These are phyloP conservation scores for Penicillium steckii DNA, from an alignment of 495 filamentous ascomycete species.

Conservation along the genomic window DNA sequence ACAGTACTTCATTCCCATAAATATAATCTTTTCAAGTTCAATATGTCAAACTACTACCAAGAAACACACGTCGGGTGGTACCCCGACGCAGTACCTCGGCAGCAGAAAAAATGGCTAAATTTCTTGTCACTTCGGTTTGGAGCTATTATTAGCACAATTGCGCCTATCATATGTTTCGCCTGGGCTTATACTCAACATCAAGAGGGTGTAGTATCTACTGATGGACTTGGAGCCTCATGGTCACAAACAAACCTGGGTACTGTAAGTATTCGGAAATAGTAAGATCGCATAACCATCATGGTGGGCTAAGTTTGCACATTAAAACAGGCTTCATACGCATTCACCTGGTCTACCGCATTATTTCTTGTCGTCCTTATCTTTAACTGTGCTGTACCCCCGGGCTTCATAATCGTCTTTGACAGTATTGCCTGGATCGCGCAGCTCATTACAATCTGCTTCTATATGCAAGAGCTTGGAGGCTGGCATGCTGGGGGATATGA, in stretches of 20 bases:
- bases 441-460: slow-evolving; percentile 8
- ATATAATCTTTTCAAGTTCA: no score
- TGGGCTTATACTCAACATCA: slow-evolving; percentile 14
- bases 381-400: slow-evolving; percentile 13
- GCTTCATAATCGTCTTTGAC: slow-evolving; percentile 12
- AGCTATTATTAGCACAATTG: slow-evolving; percentile 6
- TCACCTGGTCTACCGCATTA: slow-evolving; percentile 10
- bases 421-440: slow-evolving; percentile 12
- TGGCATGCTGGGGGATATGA: slow-evolving; percentile 13
- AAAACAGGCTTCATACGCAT: slow-evolving; percentile 12
- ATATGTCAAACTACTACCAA: not conserved
- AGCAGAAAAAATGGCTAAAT: slow-evolving; percentile 17
- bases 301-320: not conserved
- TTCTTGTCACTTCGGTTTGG: slow-evolving; percentile 16
- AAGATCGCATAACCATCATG: not conserved
- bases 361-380: slow-evolving; percentile 15
- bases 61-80: slow-evolving; percentile 3
- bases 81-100: slow-evolving; percentile 14
- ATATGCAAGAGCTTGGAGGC: slow-evolving; percentile 13
- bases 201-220: slow-evolving; percentile 7
- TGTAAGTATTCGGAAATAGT: not conserved
- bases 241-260: slow-evolving; percentile 12
- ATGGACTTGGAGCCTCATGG: slow-evolving; percentile 13
- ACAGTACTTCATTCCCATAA: no score
- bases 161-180: slow-evolving; percentile 14